Evolutionary conservation across 106 monocot genomes (phyloP).

Genomic region (Dendrobium nobile): DNA sequence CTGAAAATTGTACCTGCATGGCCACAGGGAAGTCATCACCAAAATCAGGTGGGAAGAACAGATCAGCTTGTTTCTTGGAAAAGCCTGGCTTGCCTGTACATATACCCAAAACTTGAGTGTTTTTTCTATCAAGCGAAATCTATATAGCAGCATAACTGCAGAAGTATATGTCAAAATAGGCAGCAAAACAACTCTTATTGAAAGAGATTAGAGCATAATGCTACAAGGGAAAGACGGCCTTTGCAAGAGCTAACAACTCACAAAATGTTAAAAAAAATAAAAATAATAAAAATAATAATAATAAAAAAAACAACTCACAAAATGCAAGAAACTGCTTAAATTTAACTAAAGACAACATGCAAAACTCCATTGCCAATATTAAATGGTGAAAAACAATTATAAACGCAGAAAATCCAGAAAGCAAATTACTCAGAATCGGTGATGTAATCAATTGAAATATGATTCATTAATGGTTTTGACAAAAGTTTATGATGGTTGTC

Average conservation of each 20-base stretch:
- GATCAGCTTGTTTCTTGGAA: conserved; percentile 94
- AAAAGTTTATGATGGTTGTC: no score
- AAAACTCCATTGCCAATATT: neutral
- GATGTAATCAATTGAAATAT: no score
- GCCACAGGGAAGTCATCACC: conserved; percentile 97
- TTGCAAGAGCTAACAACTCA: neutral
- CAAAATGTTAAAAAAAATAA: neutral
- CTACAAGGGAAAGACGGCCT: neutral
- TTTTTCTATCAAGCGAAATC: neutral
- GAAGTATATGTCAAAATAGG: no score
- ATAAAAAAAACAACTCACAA: neutral
- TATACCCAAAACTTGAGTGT: neutral
- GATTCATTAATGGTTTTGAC: no score
- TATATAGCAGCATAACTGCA: no score
- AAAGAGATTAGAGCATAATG: neutral
- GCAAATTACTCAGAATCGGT: no score
- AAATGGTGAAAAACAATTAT: neutral
- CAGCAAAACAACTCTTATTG: no score
- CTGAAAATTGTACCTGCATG: conserved; percentile 65
- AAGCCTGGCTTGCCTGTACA: conserved; percentile 84
- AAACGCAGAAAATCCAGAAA: no score
- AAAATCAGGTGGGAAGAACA: conserved; percentile 99
- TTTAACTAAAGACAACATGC: neutral
- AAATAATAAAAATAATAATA: no score
- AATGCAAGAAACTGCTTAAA: neutral